Evolutionary conservation across 2,329 filamentous ascomycete genomes (phyloP).

Genomic region (Anisogramma anomala): DNA sequence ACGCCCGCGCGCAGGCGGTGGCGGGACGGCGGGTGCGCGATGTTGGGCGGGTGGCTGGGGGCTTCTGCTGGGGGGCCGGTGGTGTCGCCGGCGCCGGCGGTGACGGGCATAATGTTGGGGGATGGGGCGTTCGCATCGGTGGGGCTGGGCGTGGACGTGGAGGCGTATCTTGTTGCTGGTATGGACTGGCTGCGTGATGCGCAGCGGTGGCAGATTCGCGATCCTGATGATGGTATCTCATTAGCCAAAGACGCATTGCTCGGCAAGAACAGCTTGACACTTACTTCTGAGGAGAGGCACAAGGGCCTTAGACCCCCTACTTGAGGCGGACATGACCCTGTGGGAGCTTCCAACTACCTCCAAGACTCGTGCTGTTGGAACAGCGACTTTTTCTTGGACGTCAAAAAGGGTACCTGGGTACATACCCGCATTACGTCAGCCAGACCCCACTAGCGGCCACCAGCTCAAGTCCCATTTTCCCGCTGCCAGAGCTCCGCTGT

Average conservation of each 20-base stretch:
- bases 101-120: slow-evolving; percentile 17
- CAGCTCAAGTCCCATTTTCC: too few relatives aligned
- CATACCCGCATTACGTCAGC: background rate
- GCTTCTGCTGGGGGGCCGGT: slow-evolving; percentile 1
- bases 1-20: slow-evolving; percentile 54
- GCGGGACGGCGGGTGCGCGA: slow-evolving; percentile 14
- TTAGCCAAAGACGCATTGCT: slow-evolving; percentile 16
- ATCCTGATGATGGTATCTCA: slow-evolving; percentile 16
- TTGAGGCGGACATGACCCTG: slow-evolving; percentile 44
- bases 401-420: slow-evolving; percentile 10
- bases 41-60: slow-evolving; percentile 19
- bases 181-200: slow-evolving; percentile 21
- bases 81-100: slow-evolving; percentile 15
- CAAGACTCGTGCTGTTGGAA: slow-evolving; percentile 6
- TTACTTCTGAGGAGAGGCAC: slow-evolving; percentile 39
- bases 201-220: slow-evolving; percentile 26
- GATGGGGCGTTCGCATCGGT: slow-evolving; percentile 19
- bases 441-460: too few relatives aligned
- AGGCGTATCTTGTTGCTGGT: slow-evolving; percentile 24
- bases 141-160: slow-evolving; percentile 17
- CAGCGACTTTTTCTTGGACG: slow-evolving; percentile 13
- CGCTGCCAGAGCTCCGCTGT: slow-evolving; percentile 15
- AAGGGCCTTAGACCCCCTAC: slow-evolving; percentile 42
- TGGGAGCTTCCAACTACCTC: slow-evolving; percentile 9
- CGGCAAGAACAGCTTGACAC: slow-evolving; percentile 1